Base-by-base conservation (phyloP, 1,139 yeast genomes). In the Magnusiomyces fungicola region DNA sequence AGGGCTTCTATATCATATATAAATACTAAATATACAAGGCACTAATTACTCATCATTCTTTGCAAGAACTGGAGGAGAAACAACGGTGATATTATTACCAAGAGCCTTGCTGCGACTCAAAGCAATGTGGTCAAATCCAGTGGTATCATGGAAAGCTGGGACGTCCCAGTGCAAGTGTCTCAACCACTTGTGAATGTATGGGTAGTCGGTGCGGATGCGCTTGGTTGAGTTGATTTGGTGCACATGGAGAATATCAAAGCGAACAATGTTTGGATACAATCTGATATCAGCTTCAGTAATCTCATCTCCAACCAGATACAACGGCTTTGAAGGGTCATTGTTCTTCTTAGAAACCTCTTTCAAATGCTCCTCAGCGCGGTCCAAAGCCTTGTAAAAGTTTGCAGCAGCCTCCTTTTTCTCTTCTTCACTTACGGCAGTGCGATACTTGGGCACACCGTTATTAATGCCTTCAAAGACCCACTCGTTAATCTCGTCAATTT, bases 391-490 rank as follows among this genome's bases (percentile, higher is more conserved):
- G 65, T 90, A 92, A 34, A 90, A 71, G 45, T 74, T 76, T 40
- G 64, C 67, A 7, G 84, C 90, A 58, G 85, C 86, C 53, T 70
- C 70, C 56, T 85, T 94, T 63, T 92, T 90, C 23, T 84, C 88
- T 53, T 82, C 89, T 63, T 88, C 95, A 50, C 76, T 76, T 21
- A 89, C 80, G 5, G 97, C 89, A 68, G 90, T 90, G 0, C 97
- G 97, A 2, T 95, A 58, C 70, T 89, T 92, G 74, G 90, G 90
- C 30, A 92, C 97, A 38, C 97, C 97, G 64, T 88, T 89, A 73
- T 89, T 90, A 66, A 92, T 83, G 59, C 75, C 78, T 61, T 84
- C 83, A 65, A 90, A 90, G 45, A 86, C 76, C 94, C 95, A 85
- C n/a, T 71, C 75, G 62, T 90, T 89, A 58, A 87, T 62, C 50